These are phyloP conservation scores for Hortaea sp. DNA, from an alignment of 2,329 filamentous ascomycete genomes.

Conservation along the genomic window DNA sequence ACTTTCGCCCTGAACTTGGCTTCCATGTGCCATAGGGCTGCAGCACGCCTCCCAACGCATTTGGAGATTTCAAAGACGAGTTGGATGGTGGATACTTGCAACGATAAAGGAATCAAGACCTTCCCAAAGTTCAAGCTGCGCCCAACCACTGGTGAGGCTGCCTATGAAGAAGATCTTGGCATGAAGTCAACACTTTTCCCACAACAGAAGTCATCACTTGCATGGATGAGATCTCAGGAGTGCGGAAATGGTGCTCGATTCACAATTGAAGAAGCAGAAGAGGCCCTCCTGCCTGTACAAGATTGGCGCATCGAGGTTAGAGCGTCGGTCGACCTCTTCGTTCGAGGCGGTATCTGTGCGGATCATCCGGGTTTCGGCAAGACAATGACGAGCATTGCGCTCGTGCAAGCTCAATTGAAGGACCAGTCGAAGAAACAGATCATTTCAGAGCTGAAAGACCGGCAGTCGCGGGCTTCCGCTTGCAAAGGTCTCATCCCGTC, in stretches of 20 bases:
- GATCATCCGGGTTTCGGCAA: slow-evolving; percentile 60
- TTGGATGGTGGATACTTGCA: slow-evolving; percentile 18
- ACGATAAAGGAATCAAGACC: neutral
- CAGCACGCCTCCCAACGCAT: slow-evolving; percentile 8
- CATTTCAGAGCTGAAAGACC: slow-evolving; percentile 2
- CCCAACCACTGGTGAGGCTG: slow-evolving; percentile 4
- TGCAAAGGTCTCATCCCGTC: slow-evolving; percentile 29
- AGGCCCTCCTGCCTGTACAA: slow-evolving; percentile 35
- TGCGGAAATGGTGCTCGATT: slow-evolving; percentile 30
- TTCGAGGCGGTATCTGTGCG: slow-evolving; percentile 53
- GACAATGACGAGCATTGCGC: slow-evolving; percentile 48
- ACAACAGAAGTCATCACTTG: slow-evolving; percentile 46
- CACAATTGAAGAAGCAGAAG: slow-evolving; percentile 46
- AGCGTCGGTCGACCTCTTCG: slow-evolving; percentile 29
- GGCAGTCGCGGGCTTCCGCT: neutral
- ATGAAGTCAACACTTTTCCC: slow-evolving; percentile 34
- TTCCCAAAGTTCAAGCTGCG: slow-evolving; percentile 13
- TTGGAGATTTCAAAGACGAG: neutral
- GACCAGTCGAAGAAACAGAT: neutral
- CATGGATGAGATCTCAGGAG: slow-evolving; percentile 53
- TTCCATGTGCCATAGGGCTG: slow-evolving; percentile 22
- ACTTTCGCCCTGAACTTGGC: slow-evolving; percentile 9
- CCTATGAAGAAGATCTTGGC: slow-evolving; percentile 4
- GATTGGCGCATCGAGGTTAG: slow-evolving; percentile 48
- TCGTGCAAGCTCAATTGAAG: slow-evolving; percentile 41